These are phyloP conservation scores for Leccinum longicurvipes DNA, from an alignment of 768 basidiomycete genomes.

Conservation along the genomic window DNA sequence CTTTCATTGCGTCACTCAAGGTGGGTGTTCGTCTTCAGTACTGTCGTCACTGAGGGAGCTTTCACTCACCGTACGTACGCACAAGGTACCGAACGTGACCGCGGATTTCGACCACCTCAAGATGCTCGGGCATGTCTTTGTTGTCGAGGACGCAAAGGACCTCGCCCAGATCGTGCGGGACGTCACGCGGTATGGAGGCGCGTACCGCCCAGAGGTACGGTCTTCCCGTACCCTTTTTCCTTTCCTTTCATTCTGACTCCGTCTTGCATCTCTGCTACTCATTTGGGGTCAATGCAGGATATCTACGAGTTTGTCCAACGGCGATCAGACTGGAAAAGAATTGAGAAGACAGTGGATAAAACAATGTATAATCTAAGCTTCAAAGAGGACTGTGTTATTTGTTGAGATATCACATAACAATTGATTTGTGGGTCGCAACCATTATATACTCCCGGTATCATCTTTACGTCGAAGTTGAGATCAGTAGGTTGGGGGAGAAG, in stretches of 20 bases:
- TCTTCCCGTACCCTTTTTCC: neutral
- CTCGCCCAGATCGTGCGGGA: slow-evolving; percentile 94
- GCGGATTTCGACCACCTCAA: slow-evolving; percentile 92
- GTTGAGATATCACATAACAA: slow-evolving; percentile 15
- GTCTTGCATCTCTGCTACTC: neutral
- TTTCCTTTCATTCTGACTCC: neutral
- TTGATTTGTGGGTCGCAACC: neutral
- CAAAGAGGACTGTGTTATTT: slow-evolving; percentile 81
- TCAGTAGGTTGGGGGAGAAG: neutral
- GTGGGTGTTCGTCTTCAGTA: slow-evolving; percentile 34
- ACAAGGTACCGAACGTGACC: slow-evolving; percentile 70
- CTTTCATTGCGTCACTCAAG: slow-evolving; percentile 84
- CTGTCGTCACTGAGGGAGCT: neutral
- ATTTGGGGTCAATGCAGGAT: slow-evolving; percentile 46
- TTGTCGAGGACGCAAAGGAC: slow-evolving; percentile 94
- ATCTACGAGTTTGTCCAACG: slow-evolving; percentile 96
- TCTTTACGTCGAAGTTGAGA: neutral
- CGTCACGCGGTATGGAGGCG: slow-evolving; percentile 92
- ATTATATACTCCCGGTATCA: neutral
- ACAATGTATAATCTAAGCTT: slow-evolving; percentile 92
- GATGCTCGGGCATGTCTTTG: slow-evolving; percentile 96
- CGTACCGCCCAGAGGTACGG: slow-evolving; percentile 86
- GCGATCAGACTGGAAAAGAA: slow-evolving; percentile 97
- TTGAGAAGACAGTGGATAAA: slow-evolving; percentile 94
- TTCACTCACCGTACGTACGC: neutral